Evolutionary conservation across 2,329 filamentous ascomycete genomes (phyloP).

Genomic region (Rutstroemia sp.): DNA sequence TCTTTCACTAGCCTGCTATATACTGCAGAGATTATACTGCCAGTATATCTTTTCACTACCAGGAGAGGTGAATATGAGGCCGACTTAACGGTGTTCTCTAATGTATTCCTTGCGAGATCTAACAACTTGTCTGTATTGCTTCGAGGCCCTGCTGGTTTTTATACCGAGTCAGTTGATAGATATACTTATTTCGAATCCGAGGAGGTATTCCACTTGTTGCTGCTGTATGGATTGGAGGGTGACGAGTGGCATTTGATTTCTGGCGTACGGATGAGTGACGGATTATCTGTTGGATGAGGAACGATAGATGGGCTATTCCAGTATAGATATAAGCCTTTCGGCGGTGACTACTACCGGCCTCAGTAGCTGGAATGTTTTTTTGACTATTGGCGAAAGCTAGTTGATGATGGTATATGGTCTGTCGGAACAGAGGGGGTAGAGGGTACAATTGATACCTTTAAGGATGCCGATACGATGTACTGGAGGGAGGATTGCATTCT

Average conservation of each 20-base stretch:
- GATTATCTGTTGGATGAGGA: not conserved
- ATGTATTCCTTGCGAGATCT: not conserved
- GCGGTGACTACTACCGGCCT: constrained; percentile 1
- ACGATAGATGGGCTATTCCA: constrained; percentile 4
- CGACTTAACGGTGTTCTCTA: not conserved
- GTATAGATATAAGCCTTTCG: constrained; percentile 3
- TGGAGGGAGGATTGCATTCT: constrained; percentile 13
- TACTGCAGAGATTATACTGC: not conserved
- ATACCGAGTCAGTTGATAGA: constrained; percentile 6
- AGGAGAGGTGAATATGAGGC: not conserved
- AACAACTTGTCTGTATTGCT: not conserved
- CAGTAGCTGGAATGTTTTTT: constrained; percentile 7
- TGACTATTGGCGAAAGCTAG: constrained; percentile 8
- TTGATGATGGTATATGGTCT: constrained; percentile 8
- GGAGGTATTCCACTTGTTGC: not conserved
- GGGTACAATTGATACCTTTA: constrained; percentile 9
- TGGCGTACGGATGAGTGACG: constrained; percentile 2
- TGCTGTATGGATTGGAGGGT: not conserved
- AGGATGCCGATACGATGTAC: constrained; percentile 12
- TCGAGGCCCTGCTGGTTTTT: not conserved
- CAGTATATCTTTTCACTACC: not conserved
- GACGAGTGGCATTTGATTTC: not conserved
- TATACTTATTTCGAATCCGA: constrained; percentile 6
- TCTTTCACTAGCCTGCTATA: not conserved
- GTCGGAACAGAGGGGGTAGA: constrained; percentile 9